phyloP scores from a whole-genome alignment of 805 yeast genomes.

The Starmerella ratchasimensis region DNA sequence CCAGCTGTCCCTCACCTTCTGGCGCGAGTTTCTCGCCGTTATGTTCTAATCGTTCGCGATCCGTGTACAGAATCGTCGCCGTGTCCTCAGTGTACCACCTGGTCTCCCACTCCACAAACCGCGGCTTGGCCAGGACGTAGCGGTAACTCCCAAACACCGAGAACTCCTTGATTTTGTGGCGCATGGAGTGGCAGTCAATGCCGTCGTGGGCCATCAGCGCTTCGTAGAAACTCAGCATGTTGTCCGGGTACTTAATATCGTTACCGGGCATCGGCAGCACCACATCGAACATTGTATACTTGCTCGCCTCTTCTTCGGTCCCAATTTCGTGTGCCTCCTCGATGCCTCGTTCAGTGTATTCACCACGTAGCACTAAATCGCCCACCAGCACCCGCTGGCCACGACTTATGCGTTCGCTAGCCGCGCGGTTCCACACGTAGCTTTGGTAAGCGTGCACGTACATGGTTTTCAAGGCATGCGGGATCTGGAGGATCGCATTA shows the following conservation, averaged over 20 bases:
- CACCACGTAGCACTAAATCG: slow-evolving; percentile 19
- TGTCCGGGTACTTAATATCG: slow-evolving; percentile 74
- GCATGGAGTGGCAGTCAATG: slow-evolving; percentile 75
- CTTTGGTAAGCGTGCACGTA: slow-evolving; percentile 97
- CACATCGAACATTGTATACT: slow-evolving; percentile 61
- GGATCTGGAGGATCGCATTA: slow-evolving; percentile 74
- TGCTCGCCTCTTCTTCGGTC: slow-evolving; percentile 48
- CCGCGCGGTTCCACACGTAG: slow-evolving; percentile 82
- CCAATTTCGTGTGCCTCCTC: slow-evolving; percentile 64
- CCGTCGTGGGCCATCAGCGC: slow-evolving; percentile 64
- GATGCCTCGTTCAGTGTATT: slow-evolving; percentile 33
- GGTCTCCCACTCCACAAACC: slow-evolving; percentile 44
- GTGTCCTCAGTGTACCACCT: slow-evolving; percentile 49
- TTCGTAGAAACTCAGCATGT: slow-evolving; percentile 49
- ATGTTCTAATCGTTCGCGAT: slow-evolving; percentile 40
- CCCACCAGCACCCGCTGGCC: slow-evolving; percentile 28
- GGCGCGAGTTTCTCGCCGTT: slow-evolving; percentile 11
- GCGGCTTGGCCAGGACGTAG: slow-evolving; percentile 52
- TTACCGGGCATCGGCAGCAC: slow-evolving; percentile 96
- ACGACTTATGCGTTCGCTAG: slow-evolving; percentile 56
- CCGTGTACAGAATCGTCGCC: slow-evolving; percentile 68
- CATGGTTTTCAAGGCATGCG: slow-evolving; percentile 84
- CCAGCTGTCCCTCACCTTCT: slow-evolving; percentile 26
- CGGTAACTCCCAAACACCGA: slow-evolving; percentile 88
- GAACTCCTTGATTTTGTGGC: slow-evolving; percentile 72